Conservation (phyloP, 257 asterid genomes). For the Solanum corneliomulleri region DNA sequence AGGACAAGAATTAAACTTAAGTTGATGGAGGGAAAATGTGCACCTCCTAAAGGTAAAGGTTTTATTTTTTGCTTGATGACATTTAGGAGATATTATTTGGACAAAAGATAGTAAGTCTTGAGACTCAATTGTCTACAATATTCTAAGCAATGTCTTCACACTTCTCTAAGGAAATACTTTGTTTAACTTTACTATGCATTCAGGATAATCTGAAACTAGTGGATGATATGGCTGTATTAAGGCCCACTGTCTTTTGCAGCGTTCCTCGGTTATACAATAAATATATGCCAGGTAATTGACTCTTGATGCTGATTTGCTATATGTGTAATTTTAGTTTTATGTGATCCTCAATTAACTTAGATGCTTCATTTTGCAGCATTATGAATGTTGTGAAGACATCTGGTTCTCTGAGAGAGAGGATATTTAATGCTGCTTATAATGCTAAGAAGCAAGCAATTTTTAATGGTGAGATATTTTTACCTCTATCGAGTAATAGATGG, state of each 20-base stretch:
- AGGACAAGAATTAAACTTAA: background rate
- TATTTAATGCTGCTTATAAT: conserved; percentile 81
- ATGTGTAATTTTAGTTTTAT: background rate
- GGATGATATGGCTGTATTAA: conserved; percentile 82
- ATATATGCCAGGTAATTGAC: conserved; percentile 64
- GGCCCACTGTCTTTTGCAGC: conserved; percentile 87
- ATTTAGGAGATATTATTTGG: background rate
- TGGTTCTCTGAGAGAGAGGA: conserved; percentile 60
- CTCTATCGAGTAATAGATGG: background rate
- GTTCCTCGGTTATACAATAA: conserved; percentile 94
- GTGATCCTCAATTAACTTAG: conserved; percentile 2
- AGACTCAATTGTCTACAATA: background rate
- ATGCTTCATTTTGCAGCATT: conserved; percentile 35
- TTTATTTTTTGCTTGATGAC: background rate
- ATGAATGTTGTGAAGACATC: conserved; percentile 69
- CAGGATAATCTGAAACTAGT: conserved; percentile 80
- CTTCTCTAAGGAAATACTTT: background rate
- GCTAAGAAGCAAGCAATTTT: conserved; percentile 84
- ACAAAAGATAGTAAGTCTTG: background rate
- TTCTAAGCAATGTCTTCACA: background rate
- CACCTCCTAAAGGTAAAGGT: background rate
- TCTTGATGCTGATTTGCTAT: background rate
- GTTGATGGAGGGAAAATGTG: background rate
- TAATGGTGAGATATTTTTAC: conserved; percentile 42
- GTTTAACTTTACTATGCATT: background rate